These are phyloP conservation scores for Phlebiopsis flavidoalba DNA, from an alignment of 768 basidiomycete genomes.

Conservation along the genomic window DNA sequence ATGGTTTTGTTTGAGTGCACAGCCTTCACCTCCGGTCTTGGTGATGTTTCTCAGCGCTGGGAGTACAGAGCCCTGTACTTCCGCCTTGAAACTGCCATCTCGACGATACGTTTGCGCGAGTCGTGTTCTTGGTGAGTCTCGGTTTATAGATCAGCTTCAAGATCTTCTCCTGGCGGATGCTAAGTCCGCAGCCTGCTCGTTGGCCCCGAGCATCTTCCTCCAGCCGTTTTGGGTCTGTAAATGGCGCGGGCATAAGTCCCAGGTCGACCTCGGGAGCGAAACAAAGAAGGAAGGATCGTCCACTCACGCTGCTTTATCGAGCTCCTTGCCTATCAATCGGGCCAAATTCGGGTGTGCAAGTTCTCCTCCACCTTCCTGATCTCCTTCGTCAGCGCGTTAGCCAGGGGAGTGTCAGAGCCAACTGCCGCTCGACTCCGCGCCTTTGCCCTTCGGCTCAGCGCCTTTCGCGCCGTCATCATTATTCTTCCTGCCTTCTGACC, in stretches of 20 bases:
- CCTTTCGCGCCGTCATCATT: conserved; percentile 35
- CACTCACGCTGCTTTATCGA: conserved; percentile 84
- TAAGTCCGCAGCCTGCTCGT: conserved; percentile 80
- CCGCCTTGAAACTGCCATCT: conserved; percentile 82
- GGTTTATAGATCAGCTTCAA: conserved; percentile 84
- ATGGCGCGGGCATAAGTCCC: not conserved
- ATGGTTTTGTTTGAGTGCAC: conserved; percentile 78
- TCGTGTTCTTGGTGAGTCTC: conserved; percentile 83
- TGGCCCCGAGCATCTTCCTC: conserved; percentile 76
- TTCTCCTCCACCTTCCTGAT: conserved; percentile 82
- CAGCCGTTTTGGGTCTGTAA: conserved; percentile 71
- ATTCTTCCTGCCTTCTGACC: conserved; percentile 49
- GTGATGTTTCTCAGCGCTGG: conserved; percentile 82
- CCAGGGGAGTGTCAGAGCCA: conserved; percentile 48
- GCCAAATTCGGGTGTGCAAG: conserved; percentile 69
- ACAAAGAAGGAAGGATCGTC: not conserved
- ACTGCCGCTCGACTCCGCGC: conserved; percentile 13
- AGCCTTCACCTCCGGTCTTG: conserved; percentile 70
- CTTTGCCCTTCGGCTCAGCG: conserved; percentile 16
- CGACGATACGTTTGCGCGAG: conserved; percentile 83
- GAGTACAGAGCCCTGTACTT: conserved; percentile 79
- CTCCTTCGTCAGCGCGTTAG: conserved; percentile 63
- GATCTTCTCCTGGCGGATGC: conserved; percentile 81
- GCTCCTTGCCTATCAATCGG: conserved; percentile 77
- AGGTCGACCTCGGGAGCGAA: not conserved